These are phyloP conservation scores for Solanum stenotomum DNA, from an alignment of 257 asterid genomes.

Conservation along the genomic window DNA sequence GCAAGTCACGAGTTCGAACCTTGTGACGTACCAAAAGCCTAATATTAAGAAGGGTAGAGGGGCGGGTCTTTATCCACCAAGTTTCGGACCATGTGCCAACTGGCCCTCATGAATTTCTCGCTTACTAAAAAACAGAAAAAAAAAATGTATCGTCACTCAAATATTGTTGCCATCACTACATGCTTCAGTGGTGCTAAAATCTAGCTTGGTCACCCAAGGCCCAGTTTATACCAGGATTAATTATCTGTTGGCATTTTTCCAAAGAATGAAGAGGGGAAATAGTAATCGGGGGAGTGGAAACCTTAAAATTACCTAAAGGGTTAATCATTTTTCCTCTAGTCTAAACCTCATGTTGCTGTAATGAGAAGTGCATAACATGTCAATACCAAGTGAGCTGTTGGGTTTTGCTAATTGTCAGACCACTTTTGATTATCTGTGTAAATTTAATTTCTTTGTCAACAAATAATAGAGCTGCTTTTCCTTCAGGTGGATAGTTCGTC, in stretches of 20 bases:
- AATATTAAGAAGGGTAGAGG: neutral
- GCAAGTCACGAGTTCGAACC: neutral
- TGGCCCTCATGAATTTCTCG: neutral
- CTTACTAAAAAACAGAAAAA: neutral
- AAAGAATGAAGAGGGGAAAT: neutral
- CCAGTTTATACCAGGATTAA: neutral
- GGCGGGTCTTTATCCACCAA: neutral
- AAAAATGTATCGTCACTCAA: neutral
- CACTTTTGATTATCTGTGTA: neutral
- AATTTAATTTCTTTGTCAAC: neutral
- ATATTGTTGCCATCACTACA: neutral
- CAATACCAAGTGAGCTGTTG: too few relatives aligned
- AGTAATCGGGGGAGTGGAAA: neutral
- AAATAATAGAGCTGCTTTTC: neutral
- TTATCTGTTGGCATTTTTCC: neutral
- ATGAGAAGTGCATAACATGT: neutral
- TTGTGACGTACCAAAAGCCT: neutral
- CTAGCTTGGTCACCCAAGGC: neutral
- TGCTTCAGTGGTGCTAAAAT: neutral
- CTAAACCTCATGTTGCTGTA: neutral
- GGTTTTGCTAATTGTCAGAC: too few relatives aligned
- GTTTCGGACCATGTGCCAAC: neutral
- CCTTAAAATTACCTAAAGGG: neutral
- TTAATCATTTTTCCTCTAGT: neutral
- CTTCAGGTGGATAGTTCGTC: neutral